phyloP scores from a whole-genome alignment of 768 basidiomycete species.

The Kwoniella botswanensis region DNA sequence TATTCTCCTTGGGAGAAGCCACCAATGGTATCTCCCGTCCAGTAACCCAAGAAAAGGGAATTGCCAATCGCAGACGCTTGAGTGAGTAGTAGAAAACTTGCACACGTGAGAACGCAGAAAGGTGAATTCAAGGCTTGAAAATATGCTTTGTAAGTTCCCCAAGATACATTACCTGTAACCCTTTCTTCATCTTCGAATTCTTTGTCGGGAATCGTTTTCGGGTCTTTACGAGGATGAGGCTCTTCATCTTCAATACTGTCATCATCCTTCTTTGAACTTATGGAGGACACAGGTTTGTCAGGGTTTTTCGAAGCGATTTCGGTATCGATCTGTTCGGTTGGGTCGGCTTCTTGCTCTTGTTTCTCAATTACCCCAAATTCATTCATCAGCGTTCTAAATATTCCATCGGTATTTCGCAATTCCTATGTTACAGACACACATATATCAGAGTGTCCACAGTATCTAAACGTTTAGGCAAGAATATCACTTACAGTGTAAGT shows the following conservation, averaged over 20 bases:
- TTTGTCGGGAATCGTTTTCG: background rate
- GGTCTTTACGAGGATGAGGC: background rate
- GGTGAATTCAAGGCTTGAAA: slow-evolving; percentile 32
- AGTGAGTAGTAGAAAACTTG: slow-evolving; percentile 61
- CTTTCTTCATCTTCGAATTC: slow-evolving; percentile 65
- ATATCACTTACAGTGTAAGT: slow-evolving; percentile 61
- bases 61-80: slow-evolving; percentile 68
- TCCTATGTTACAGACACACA: slow-evolving; percentile 18
- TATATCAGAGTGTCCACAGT: background rate
- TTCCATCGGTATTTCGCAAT: slow-evolving; percentile 29
- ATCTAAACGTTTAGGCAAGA: background rate
- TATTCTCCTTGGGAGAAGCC: slow-evolving; percentile 70
- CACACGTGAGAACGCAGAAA: slow-evolving; percentile 61
- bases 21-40: slow-evolving; percentile 66
- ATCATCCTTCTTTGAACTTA: too few relatives aligned
- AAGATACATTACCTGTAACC: slow-evolving; percentile 64
- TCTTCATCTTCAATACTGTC: background rate
- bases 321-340: background rate
- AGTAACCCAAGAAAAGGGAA: slow-evolving; percentile 74
- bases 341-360: background rate
- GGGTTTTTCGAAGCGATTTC: background rate
- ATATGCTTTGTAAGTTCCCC: slow-evolving; percentile 62
- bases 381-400: slow-evolving; percentile 47
- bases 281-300: too few relatives aligned
- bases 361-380: slow-evolving; percentile 60